Evolutionary conservation across 139 green algal species (phyloP), one percentile per base, ranked within the genome.

Genomic region (Volvox africanus): DNA sequence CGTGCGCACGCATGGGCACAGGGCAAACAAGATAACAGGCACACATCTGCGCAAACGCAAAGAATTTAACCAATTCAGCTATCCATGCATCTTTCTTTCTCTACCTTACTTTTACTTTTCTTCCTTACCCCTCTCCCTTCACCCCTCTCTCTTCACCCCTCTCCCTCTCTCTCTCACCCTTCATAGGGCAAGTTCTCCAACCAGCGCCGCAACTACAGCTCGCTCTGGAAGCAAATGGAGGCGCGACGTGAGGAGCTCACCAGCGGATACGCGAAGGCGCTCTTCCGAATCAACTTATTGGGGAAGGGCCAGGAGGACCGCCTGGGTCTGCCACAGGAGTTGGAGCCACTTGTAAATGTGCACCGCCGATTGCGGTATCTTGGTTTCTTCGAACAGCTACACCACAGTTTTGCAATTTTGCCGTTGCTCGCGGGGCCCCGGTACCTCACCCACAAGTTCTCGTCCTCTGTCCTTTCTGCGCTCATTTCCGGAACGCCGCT

Each of bases 401-500:
- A 81, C 50, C 89, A 92, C 68, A 92, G 75, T 24, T 82, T 93
- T 61, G 93, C 93, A 5, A 88, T 95, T 35, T 50, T 93, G 30
- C 93, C 93, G 2, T 79, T 80, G n/a, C 84, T 95, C 30, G 93
- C 88, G 24, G 69, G 44, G 6, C 0, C 30, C 22, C 71, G 30
- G 1, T 91, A 92, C 88, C 77, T 89, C 82, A 88, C 82, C 88
- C 33, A 79, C 79, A 94, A 94, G 86, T 94, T 95, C 62, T 92
- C 87, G 18, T 94, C 89, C 82, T 93, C 92, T 18, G 79, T 96
- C 67, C 89, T 95, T 62, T 87, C 92, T 5, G 88, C 79, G 33
- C 88, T 96, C 1, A 94, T 86, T 24, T 92, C 92, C 14, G 94
- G 92, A 2, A 92, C 82, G 61, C 94, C 94, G 36, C 73, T 96